These are phyloP conservation scores for Pleodorina starrii DNA, from an alignment of 139 green algal species.

Conservation along the genomic window DNA sequence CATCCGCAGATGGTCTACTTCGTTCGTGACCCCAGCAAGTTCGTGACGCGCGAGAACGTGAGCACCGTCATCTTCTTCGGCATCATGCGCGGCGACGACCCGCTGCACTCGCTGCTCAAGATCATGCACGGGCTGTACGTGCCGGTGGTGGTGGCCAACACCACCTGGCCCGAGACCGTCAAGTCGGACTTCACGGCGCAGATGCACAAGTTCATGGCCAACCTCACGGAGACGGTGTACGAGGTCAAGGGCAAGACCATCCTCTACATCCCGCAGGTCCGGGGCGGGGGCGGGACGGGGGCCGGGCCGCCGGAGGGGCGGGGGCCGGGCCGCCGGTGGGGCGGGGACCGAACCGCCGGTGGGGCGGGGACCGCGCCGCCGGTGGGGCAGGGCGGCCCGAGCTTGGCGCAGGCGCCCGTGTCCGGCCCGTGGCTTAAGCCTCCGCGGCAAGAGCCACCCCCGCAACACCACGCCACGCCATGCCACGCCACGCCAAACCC, in stretches of 20 bases:
- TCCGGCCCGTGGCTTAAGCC: no score
- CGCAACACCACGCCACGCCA: no score
- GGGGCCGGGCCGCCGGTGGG: no score
- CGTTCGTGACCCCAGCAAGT: conserved; percentile 72
- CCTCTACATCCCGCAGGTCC: conserved; percentile 83
- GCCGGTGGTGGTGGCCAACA: conserved; percentile 75
- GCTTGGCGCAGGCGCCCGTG: no score
- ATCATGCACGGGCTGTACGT: conserved; percentile 85
- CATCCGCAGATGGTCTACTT: conserved; percentile 71
- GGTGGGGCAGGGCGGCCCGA: no score
- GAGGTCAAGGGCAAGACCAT: conserved; percentile 83
- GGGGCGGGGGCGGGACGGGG: no score
- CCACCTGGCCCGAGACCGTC: conserved; percentile 82
- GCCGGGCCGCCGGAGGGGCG: no score
- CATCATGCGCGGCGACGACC: conserved; percentile 55
- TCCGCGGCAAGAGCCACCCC: no score
- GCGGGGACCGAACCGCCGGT: no score
- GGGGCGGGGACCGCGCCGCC: no score
- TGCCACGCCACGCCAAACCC: no score
- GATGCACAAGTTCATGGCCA: conserved; percentile 88
- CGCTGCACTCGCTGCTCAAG: conserved; percentile 74
- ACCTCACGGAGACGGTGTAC: conserved; percentile 83
- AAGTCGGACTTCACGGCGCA: conserved; percentile 82
- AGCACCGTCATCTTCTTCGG: conserved; percentile 67
- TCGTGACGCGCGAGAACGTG: conserved; percentile 76